Percentiles rank a stretch among this genome's conserved stretches.
These are phyloP conservation scores for Lentithecium fluviatile DNA, from an alignment of 495 filamentous ascomycete genomes.

Conservation along the genomic window DNA sequence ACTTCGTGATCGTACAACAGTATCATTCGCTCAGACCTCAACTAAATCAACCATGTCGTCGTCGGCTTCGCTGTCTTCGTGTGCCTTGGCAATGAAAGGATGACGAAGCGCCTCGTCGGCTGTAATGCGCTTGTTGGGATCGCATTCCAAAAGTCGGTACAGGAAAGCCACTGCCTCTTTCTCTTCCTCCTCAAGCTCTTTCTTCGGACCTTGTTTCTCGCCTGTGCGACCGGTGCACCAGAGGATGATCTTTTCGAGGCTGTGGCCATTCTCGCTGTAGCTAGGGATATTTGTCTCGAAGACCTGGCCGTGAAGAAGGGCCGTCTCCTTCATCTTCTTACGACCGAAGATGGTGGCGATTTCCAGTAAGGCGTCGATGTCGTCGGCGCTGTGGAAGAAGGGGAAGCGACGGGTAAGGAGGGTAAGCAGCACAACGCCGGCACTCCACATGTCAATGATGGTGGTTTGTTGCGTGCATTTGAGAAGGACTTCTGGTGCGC, in stretches of 20 bases:
- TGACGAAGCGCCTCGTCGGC: constrained; percentile 70
- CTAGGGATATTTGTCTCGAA: constrained; percentile 91
- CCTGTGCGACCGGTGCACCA: constrained; percentile 73
- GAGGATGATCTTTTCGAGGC: constrained; percentile 85
- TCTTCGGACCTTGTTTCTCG: constrained; percentile 40
- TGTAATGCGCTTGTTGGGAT: constrained; percentile 68
- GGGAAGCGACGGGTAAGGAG: constrained; percentile 88
- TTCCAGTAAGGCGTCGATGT: constrained; percentile 95
- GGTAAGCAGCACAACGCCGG: constrained; percentile 88
- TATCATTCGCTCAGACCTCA: background rate
- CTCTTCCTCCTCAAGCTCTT: constrained; percentile 58
- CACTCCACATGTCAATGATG: constrained; percentile 91
- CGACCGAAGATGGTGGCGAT: constrained; percentile 94
- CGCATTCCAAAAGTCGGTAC: constrained; percentile 66
- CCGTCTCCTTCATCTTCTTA: constrained; percentile 75
- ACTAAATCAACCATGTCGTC: constrained; percentile 35
- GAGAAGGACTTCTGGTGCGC: constrained; percentile 92
- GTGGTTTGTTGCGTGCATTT: constrained; percentile 97
- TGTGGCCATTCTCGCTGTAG: constrained; percentile 78
- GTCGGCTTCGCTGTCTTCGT: constrained; percentile 26
- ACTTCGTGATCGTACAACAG: background rate
- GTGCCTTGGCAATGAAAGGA: constrained; percentile 56
- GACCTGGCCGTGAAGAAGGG: constrained; percentile 77
- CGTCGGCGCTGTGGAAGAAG: constrained; percentile 96
- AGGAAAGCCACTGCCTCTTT: constrained; percentile 66